phyloP scores from a whole-genome alignment of 2,329 filamentous ascomycete species.

The Phaeophleospora eucalypticola region DNA sequence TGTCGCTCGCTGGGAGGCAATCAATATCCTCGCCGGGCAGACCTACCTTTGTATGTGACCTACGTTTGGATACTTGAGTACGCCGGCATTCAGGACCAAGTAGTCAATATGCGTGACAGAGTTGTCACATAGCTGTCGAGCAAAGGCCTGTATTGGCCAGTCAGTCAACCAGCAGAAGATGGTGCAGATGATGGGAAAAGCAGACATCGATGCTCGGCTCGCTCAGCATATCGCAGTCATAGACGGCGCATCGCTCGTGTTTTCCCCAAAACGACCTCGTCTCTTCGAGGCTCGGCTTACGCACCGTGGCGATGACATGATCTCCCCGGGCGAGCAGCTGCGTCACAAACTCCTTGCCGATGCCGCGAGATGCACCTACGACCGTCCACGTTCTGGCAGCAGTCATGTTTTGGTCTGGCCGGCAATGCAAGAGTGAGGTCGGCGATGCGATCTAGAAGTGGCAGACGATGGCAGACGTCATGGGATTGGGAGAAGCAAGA shows the following conservation, averaged over 20 bases:
- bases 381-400: constrained; percentile 42
- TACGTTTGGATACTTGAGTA: constrained; percentile 55
- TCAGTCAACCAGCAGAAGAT: background rate
- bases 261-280: constrained; percentile 13
- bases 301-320: constrained; percentile 50
- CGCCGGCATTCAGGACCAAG: constrained; percentile 55
- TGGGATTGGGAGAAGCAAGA: background rate
- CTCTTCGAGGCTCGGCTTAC: constrained; percentile 32
- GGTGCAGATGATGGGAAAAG: constrained; percentile 4
- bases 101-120: constrained; percentile 42
- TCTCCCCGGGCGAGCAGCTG: constrained; percentile 47
- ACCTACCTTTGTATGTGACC: no score
- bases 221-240: constrained; percentile 49
- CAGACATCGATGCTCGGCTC: constrained; percentile 49
- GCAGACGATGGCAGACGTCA: no score
- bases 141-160: constrained; percentile 7
- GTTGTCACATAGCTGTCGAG: constrained; percentile 9
- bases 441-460: background rate
- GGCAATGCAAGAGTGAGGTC: background rate
- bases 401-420: background rate
- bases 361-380: constrained; percentile 45
- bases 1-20: constrained; percentile 44
- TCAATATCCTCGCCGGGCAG: no score
- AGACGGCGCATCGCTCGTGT: constrained; percentile 10
- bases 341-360: constrained; percentile 51